Conservation (phyloP, 1,139 yeast species). For the Sugiyamaella novakii region DNA sequence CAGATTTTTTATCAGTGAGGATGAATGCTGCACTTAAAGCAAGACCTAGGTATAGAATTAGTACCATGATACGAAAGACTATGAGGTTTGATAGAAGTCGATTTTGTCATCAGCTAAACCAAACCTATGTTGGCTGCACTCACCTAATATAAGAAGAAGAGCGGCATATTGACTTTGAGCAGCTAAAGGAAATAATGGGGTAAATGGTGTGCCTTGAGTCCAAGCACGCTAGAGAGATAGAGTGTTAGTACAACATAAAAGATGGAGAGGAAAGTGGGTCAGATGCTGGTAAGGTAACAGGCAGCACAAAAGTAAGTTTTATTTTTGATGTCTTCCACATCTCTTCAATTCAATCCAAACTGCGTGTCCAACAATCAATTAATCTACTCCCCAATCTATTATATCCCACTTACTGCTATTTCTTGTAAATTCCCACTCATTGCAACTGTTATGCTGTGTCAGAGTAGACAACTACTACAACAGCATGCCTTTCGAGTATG, state of each 20-base stretch:
- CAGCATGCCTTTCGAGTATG: no score
- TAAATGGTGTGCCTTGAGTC: conserved; percentile 23
- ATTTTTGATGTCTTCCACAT: not conserved
- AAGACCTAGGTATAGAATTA: conserved; percentile 25
- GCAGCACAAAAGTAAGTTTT: not conserved
- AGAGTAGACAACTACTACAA: no score
- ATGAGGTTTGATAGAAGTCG: no score
- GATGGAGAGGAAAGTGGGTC: not conserved
- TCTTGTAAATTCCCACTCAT: conserved; percentile 3
- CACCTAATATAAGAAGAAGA: conserved; percentile 26
- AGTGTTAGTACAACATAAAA: not conserved
- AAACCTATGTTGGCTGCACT: no score
- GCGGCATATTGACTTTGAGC: conserved; percentile 29
- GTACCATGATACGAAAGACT: conserved; percentile 1
- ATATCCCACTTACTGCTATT: conserved; percentile 2
- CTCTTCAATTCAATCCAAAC: no score
- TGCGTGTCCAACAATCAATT: no score
- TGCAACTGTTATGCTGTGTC: not conserved
- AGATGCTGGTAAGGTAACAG: no score
- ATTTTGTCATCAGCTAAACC: no score
- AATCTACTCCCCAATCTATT: no score
- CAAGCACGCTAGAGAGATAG: conserved; percentile 16
- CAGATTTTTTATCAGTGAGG: conserved; percentile 32
- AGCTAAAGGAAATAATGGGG: conserved; percentile 25
- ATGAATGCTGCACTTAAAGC: conserved; percentile 32